Percentiles rank a stretch among this genome's conserved stretches.
Conservation (phyloP, 352 stramenopile genomes). For the Salisapilia sapeloensis region DNA sequence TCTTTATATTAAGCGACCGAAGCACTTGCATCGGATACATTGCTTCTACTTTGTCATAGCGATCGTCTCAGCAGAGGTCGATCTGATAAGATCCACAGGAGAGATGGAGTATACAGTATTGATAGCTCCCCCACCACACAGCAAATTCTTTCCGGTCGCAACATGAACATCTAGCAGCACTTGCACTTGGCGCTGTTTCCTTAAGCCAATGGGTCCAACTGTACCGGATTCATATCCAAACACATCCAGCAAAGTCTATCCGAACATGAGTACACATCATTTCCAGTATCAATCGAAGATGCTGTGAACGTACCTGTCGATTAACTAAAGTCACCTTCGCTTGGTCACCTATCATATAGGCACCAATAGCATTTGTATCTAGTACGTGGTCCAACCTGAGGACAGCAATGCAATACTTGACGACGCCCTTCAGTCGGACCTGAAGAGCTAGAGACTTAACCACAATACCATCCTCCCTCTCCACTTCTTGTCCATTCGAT, state of each 20-base stretch:
- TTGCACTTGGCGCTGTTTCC: conserved; percentile 19
- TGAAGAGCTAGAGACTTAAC: too few species aligned
- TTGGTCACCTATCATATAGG: conserved; percentile 26
- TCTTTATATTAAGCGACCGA: too few species aligned
- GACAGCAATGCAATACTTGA: too few species aligned
- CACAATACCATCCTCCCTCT: too few species aligned
- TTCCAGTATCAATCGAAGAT: conserved; percentile 1
- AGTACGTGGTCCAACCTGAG: too few species aligned
- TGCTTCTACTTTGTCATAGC: too few species aligned
- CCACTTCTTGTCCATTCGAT: conserved; percentile 12
- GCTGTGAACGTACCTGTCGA: background rate
- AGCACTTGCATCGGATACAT: too few species aligned
- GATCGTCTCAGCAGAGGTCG: too few species aligned
- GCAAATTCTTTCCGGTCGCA: conserved; percentile 11
- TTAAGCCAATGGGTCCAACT: conserved; percentile 40
- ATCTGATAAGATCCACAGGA: conserved; percentile 4
- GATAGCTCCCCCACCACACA: conserved; percentile 24
- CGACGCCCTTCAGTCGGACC: too few species aligned
- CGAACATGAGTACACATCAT: conserved; percentile 3
- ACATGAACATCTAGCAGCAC: conserved; percentile 26
- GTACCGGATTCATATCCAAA: conserved; percentile 51
- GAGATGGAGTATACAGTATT: conserved; percentile 34
- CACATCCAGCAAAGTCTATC: conserved; percentile 31
- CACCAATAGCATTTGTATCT: too few species aligned
- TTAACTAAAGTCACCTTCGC: conserved; percentile 7